These are phyloP conservation scores for Termitomyces titanicus DNA, from an alignment of 768 basidiomycete species.

Conservation along the genomic window DNA sequence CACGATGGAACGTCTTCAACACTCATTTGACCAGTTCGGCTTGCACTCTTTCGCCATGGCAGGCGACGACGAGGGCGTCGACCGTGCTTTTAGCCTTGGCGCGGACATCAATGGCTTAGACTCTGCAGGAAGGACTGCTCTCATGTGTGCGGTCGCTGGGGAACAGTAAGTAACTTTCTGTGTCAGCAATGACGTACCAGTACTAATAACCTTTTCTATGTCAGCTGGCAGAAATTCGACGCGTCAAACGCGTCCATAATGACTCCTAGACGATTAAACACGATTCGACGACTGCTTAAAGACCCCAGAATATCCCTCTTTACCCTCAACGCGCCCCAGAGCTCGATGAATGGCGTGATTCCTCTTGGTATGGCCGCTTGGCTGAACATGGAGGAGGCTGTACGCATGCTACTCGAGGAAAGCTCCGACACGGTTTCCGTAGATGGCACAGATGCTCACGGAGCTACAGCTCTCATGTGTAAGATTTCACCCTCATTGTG, in stretches of 20 bases:
- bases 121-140: conserved; percentile 52
- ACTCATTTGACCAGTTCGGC: conserved; percentile 32
- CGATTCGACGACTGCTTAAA: conserved; percentile 50
- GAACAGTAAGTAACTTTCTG: conserved; percentile 48
- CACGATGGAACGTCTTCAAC: conserved; percentile 23
- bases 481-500: conserved; percentile 26
- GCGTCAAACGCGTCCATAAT: conserved; percentile 68
- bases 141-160: conserved; percentile 71
- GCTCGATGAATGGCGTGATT: conserved; percentile 67
- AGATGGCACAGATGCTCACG: conserved; percentile 70
- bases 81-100: conserved; percentile 49
- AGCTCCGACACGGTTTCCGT: conserved; percentile 63
- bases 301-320: conserved; percentile 61
- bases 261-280: conserved; percentile 51
- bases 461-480: conserved; percentile 86
- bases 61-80: conserved; percentile 54
- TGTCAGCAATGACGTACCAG: conserved; percentile 1
- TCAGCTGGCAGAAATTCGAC: conserved; percentile 68
- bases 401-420: conserved; percentile 61
- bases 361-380: conserved; percentile 79
- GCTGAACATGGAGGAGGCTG: conserved; percentile 60
- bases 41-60: conserved; percentile 54
- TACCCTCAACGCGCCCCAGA: conserved; percentile 72
- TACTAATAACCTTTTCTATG: not conserved
- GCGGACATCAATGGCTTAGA: conserved; percentile 71